Base-by-base conservation (phyloP, 2,329 filamentous ascomycete species). In the Aquanectria penicillioides region DNA sequence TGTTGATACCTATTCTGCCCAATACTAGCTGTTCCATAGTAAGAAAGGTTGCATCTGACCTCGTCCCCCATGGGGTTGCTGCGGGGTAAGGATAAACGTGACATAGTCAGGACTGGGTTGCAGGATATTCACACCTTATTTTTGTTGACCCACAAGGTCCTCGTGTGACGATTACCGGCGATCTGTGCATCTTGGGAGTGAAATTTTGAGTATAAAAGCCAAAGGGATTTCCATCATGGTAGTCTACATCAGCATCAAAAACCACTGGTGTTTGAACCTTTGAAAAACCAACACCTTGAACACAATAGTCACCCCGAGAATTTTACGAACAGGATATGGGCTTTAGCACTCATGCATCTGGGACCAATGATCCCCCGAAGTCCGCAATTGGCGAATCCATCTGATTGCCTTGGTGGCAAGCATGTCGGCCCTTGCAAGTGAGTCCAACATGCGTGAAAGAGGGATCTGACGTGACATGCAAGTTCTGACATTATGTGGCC, bases 301-400 rank as follows among this genome's bases (percentile, higher is more conserved):
- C n/a, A n/a, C n/a, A n/a, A n/a, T n/a, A n/a, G n/a, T n/a, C n/a
- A n/a, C n/a, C n/a, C n/a, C n/a, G n/a, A n/a, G n/a, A n/a, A n/a
- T 31, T 46, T 46, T 46, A 2, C 2, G n/a, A n/a, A n/a, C 41
- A 31, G 31, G 41, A 33, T 33, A 46, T 47, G 67, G 67, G 67
- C 36, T 69, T 69, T 57, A 73, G 64, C 62, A 74, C 71, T 60
- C 70, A 72, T 62, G 72, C 75, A 40, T 81, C 79, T 72, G 75
- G 72, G 60, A 74, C 72, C 37, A 63, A 66, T 49, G 72, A 74
- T 61, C 72, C 72, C 70, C 72, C 34, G 72, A 72, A 61, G 71
- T 74, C 57, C 70, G 72, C 34, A 74, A 73, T 61, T 72, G 71
- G 71, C 66, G 67, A 56, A 74, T 74, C 62, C 72, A 74, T 43